Evolutionary conservation across 345 rosid species (phyloP).

Genomic region (Barbarea vulgaris): DNA sequence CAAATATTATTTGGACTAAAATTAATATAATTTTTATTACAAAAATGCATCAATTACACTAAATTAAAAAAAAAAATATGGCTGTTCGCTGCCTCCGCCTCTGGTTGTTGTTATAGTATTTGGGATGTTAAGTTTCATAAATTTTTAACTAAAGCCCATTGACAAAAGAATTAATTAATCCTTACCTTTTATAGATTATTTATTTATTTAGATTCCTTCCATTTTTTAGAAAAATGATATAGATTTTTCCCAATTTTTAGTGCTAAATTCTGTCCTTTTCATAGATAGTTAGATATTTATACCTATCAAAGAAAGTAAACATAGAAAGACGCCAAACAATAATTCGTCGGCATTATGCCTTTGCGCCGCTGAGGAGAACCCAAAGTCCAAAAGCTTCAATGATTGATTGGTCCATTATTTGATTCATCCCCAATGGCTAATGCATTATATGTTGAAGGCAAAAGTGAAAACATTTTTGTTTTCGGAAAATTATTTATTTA

Average conservation of each 20-base stretch:
- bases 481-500: not conserved
- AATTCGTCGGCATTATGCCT: slow-evolving; percentile 22
- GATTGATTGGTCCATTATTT: slow-evolving; percentile 9
- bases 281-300: not conserved
- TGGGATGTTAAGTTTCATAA: not conserved
- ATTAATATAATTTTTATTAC: no score
- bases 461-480: not conserved
- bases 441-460: not conserved
- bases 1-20: no score
- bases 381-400: slow-evolving; percentile 32
- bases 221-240: no score
- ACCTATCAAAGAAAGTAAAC: not conserved
- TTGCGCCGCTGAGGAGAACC: slow-evolving; percentile 27
- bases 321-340: slow-evolving; percentile 25
- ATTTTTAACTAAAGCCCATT: not conserved
- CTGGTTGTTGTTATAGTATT: not conserved
- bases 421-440: not conserved
- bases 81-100: no score
- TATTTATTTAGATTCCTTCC: not conserved
- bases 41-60: no score
- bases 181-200: not conserved
- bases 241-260: not conserved
- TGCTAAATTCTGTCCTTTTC: not conserved
- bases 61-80: no score
- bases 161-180: not conserved